Percentiles rank a stretch among this genome's conserved stretches.
phyloP scores from a whole-genome alignment of 768 basidiomycete genomes.

The Leccinum variicolor region DNA sequence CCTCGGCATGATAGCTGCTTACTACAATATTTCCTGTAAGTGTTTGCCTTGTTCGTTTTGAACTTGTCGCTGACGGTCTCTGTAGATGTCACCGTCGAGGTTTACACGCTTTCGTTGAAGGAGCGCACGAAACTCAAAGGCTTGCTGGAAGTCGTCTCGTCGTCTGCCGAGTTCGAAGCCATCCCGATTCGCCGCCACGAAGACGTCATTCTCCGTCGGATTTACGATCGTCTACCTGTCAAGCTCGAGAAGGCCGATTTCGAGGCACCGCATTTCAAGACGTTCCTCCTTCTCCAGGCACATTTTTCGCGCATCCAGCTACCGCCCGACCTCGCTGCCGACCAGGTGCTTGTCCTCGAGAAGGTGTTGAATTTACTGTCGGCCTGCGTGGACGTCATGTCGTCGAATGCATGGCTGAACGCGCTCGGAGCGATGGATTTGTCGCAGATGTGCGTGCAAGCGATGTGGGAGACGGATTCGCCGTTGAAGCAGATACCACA shows the following conservation, averaged over 20 bases:
- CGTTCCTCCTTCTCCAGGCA: slow-evolving; percentile 92
- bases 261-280: slow-evolving; percentile 97
- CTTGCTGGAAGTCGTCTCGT: slow-evolving; percentile 93
- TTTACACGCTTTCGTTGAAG: slow-evolving; percentile 92
- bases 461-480: slow-evolving; percentile 96
- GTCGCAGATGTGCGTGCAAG: slow-evolving; percentile 98
- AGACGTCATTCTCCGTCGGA: slow-evolving; percentile 75
- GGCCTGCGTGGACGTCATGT: slow-evolving; percentile 98
- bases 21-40: slow-evolving; percentile 91
- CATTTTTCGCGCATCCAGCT: slow-evolving; percentile 93
- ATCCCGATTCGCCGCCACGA: slow-evolving; percentile 96
- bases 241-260: slow-evolving; percentile 84
- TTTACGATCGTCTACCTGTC: slow-evolving; percentile 96
- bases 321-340: slow-evolving; percentile 90
- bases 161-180: slow-evolving; percentile 92
- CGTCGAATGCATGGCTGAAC: slow-evolving; percentile 40
- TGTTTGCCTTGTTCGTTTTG: slow-evolving; percentile 4
- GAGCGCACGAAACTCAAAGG: slow-evolving; percentile 97
- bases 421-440: slow-evolving; percentile 97
- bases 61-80: not conserved
- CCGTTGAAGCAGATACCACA: slow-evolving; percentile 96
- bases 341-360: slow-evolving; percentile 83
- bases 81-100: slow-evolving; percentile 92
- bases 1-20: slow-evolving; percentile 97
- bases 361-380: slow-evolving; percentile 90